Percentiles rank a stretch among this genome's conserved stretches.
Evolutionary conservation across 2,329 filamentous ascomycete species (phyloP).

Genomic region (Hypocrella siamensis): DNA sequence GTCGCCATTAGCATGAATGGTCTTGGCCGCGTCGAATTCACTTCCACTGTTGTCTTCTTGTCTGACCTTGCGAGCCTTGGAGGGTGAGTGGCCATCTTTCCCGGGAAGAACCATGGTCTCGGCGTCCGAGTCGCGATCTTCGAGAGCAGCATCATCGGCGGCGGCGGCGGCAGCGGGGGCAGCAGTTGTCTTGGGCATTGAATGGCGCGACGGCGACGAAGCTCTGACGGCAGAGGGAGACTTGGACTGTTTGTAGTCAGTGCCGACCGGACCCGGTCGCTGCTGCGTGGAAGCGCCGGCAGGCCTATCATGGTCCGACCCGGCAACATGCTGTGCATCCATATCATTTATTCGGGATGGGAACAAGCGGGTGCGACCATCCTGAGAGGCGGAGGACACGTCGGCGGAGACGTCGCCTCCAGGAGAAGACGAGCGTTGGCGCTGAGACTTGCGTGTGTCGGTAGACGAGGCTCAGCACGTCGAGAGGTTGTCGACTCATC

Average conservation of each 20-base stretch:
- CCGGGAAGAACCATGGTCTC: slow-evolving; percentile 55
- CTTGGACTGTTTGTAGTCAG: slow-evolving; percentile 8
- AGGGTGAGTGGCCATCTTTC: slow-evolving; percentile 48
- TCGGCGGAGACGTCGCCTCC: slow-evolving; percentile 5
- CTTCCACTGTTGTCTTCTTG: slow-evolving; percentile 48
- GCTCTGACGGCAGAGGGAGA: slow-evolving; percentile 4
- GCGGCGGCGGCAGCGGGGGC: slow-evolving; percentile 3
- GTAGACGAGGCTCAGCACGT: too few relatives aligned
- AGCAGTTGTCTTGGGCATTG: slow-evolving; percentile 2
- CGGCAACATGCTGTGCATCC: slow-evolving; percentile 53
- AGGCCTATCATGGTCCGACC: slow-evolving; percentile 45
- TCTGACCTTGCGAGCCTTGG: slow-evolving; percentile 47
- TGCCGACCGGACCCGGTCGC: slow-evolving; percentile 13
- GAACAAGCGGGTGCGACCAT: slow-evolving; percentile 40
- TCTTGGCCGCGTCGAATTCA: slow-evolving; percentile 25
- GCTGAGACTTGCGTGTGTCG: too few relatives aligned
- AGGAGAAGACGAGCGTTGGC: slow-evolving; percentile 1
- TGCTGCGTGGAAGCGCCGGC: slow-evolving; percentile 35
- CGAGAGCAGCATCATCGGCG: slow-evolving; percentile 19
- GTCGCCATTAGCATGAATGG: slow-evolving; percentile 14
- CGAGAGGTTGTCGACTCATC: too few relatives aligned
- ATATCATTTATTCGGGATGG: slow-evolving; percentile 45
- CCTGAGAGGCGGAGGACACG: slow-evolving; percentile 23
- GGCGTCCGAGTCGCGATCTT: slow-evolving; percentile 52
- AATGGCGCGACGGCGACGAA: slow-evolving; percentile 6